Evolutionary conservation across 345 rosid genomes (phyloP), one percentile per base, ranked within the genome.

Genomic region (Eucalyptus curtisii): DNA sequence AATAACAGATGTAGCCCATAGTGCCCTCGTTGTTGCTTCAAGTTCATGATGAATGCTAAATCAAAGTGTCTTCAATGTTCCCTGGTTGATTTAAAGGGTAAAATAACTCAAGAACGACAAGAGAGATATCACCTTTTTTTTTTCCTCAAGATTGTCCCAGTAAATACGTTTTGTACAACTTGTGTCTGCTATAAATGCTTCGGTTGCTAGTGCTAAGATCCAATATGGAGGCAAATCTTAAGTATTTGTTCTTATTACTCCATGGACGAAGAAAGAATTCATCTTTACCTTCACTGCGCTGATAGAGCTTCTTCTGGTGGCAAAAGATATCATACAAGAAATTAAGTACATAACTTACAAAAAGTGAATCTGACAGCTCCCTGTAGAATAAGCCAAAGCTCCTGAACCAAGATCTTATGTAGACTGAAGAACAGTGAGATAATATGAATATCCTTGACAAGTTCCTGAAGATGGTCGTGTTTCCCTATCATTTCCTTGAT

Each of bases 381-480:
- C 86, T 76, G 8, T 13, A 40, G 47, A 25, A 24, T 31, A 79
- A 85, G 82, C 89, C 44, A 10, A 68, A 64, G 20, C 57, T 82
- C 25, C 81, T 45, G 61, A 76, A 49, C 47, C 86, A 44, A 53
- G 16, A 79, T 53, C 88, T 94, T 86, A 93, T 59, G 90, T 71
- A 86, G 97, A 93, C 53, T 93, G 96, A 90, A 98, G 95, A 49
- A 95, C 95, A 10, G 96, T 95, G 61, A 98, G 91, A 89, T 90
- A 90, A 89, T 92, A 95, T 6, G 97, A 97, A 94, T 96, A 95
- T 71, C 99, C 99, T 14, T 44, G 92, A 91, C 96, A 90, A 48
- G 92, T 92, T 90, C 99, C 99, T 3, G 96, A 93, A 84, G 93
- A 89, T 61, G 89, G 89, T 52, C 42, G 88, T 13, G 66, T 64